A percentile compares a stretch with the other conserved stretches of the same genome.
These are phyloP conservation scores for Ganoderma sinense DNA, from an alignment of 1,284 basidiomycete genomes.

Conservation along the genomic window DNA sequence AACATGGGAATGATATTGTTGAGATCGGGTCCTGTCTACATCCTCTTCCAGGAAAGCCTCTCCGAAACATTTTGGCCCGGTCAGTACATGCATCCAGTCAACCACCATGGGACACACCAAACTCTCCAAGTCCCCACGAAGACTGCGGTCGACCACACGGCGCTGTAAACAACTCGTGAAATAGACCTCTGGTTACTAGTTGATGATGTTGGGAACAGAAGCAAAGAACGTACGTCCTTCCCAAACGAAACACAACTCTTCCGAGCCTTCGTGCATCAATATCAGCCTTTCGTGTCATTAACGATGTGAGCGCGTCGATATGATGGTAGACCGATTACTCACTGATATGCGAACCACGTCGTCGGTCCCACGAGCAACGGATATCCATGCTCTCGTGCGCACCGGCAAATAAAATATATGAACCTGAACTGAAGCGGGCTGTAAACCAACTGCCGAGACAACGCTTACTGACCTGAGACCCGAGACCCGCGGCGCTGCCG, in stretches of 20 bases:
- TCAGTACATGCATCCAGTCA: background rate
- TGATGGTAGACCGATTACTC: background rate
- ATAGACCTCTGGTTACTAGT: background rate
- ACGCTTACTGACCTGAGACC: background rate
- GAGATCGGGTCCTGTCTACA: background rate
- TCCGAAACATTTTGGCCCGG: background rate
- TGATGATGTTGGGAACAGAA: background rate
- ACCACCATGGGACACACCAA: background rate
- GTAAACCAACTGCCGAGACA: background rate
- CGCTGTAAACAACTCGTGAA: background rate
- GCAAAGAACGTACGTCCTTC: background rate
- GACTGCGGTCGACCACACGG: background rate
- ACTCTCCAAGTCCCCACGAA: background rate
- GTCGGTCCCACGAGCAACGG: background rate
- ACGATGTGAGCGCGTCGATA: slow-evolving; percentile 5
- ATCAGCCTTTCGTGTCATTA: slow-evolving; percentile 3
- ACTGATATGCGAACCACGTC: background rate
- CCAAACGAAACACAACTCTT: too few species aligned
- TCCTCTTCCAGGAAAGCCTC: background rate
- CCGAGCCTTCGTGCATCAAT: background rate
- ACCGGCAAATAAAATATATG: background rate
- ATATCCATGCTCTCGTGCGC: background rate
- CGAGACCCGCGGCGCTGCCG: background rate
- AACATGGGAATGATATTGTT: background rate
- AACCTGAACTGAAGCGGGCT: background rate